Conservation (phyloP, 352 stramenopile species). For the Chrysophaeum taylorii region DNA sequence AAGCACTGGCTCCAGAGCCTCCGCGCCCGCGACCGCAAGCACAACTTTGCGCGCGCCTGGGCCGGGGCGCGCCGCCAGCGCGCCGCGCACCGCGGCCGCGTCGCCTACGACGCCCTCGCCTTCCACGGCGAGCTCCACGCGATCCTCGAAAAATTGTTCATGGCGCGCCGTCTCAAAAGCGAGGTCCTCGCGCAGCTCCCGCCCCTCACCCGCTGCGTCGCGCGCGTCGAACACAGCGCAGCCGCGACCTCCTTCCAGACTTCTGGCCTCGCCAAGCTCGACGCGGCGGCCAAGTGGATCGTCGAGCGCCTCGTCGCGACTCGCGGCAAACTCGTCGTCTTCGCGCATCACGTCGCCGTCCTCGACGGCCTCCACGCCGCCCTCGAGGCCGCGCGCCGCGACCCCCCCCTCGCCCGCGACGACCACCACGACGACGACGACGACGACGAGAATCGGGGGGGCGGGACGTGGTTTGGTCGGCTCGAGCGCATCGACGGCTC, state of each 20-base stretch:
- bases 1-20: neutral
- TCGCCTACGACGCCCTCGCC: neutral
- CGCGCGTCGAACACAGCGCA: neutral
- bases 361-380: slow-evolving; percentile 16
- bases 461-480: neutral
- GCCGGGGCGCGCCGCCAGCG: neutral
- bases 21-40: neutral
- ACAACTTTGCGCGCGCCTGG: slow-evolving; percentile 6
- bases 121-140: slow-evolving; percentile 13
- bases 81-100: neutral
- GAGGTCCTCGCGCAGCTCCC: slow-evolving; percentile 28
- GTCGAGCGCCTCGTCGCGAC: neutral
- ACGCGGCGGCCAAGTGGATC: slow-evolving; percentile 10
- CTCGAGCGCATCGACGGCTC: neutral
- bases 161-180: slow-evolving; percentile 24
- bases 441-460: neutral
- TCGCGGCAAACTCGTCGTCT: slow-evolving; percentile 24
- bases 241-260: slow-evolving; percentile 9
- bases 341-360: slow-evolving; percentile 21
- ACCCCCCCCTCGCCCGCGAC: neutral
- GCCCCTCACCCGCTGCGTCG: neutral
- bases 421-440: neutral
- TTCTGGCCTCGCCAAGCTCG: slow-evolving; percentile 15
- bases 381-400: slow-evolving; percentile 6
- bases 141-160: neutral